Evolutionary conservation across 1,139 yeast species (phyloP).

Genomic region (Scheffersomyces illinoinensis): DNA sequence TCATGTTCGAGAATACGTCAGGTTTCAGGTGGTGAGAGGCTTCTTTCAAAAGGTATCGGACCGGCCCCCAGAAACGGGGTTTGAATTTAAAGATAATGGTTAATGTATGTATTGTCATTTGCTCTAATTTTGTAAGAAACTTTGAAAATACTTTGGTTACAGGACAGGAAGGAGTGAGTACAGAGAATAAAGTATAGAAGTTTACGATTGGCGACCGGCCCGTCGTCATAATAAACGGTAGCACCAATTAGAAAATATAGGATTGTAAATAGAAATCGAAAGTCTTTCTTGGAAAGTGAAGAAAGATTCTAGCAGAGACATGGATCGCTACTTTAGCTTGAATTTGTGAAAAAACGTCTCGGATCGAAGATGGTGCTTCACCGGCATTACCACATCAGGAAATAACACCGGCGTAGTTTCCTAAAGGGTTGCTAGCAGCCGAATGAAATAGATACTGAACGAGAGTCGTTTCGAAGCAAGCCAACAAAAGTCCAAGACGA

Average conservation of each 20-base stretch:
- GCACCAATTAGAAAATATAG: not conserved
- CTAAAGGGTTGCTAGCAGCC: not conserved
- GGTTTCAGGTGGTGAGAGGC: not conserved
- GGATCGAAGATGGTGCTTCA: not conserved
- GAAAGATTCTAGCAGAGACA: not conserved
- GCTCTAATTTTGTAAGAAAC: not conserved
- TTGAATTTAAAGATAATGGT: not conserved
- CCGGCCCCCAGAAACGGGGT: not conserved
- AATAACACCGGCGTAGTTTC: not conserved
- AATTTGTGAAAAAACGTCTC: not conserved
- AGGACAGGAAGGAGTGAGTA: not conserved
- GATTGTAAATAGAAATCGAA: no score
- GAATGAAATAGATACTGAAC: not conserved
- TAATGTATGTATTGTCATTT: not conserved
- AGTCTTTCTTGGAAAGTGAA: not conserved
- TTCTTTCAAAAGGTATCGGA: not conserved
- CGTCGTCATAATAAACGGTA: not conserved
- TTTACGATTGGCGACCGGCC: not conserved
- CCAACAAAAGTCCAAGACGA: not conserved
- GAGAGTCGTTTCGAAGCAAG: not conserved
- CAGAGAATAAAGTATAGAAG: not conserved
- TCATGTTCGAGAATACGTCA: not conserved
- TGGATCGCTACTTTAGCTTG: not conserved
- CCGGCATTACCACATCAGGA: not conserved
- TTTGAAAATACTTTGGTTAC: not conserved